Percentiles rank a stretch among this genome's conserved stretches.
Evolutionary conservation across 495 filamentous ascomycete species (phyloP).

Genomic region (Entonaema liquescens): DNA sequence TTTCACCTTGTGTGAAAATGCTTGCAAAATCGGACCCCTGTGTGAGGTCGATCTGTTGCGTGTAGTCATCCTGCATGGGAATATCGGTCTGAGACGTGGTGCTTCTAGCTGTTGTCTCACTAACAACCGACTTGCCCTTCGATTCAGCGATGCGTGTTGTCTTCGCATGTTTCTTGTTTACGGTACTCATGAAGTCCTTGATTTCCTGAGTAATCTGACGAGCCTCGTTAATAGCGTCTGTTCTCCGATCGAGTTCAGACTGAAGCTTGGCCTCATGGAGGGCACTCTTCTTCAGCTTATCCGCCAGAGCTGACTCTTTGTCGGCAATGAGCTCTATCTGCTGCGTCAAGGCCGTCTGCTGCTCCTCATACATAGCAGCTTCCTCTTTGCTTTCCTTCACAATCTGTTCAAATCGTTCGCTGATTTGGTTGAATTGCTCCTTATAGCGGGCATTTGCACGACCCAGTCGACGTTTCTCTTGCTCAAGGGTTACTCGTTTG

Average conservation of each 20-base stretch:
- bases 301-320: constrained; percentile 46
- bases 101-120: constrained; percentile 45
- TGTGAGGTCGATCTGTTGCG: constrained; percentile 53
- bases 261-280: constrained; percentile 44
- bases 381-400: constrained; percentile 32
- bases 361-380: constrained; percentile 22
- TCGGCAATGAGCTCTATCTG: constrained; percentile 38
- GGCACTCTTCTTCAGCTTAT: constrained; percentile 45
- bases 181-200: constrained; percentile 47
- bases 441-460: constrained; percentile 41
- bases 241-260: constrained; percentile 26
- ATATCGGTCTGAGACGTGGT: constrained; percentile 46
- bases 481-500: constrained; percentile 13
- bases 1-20: constrained; percentile 51
- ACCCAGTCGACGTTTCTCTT: constrained; percentile 30
- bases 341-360: constrained; percentile 27
- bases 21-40: constrained; percentile 54
- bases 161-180: constrained; percentile 47
- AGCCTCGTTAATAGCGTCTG: constrained; percentile 34
- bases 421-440: constrained; percentile 50
- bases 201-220: constrained; percentile 44
- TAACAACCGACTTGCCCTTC: constrained; percentile 40
- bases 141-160: constrained; percentile 50
- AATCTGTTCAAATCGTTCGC: constrained; percentile 44
- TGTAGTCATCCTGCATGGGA: constrained; percentile 53